Evolutionary conservation across 169 alveolate species (phyloP).

Genomic region (Plasmodium berghei): DNA sequence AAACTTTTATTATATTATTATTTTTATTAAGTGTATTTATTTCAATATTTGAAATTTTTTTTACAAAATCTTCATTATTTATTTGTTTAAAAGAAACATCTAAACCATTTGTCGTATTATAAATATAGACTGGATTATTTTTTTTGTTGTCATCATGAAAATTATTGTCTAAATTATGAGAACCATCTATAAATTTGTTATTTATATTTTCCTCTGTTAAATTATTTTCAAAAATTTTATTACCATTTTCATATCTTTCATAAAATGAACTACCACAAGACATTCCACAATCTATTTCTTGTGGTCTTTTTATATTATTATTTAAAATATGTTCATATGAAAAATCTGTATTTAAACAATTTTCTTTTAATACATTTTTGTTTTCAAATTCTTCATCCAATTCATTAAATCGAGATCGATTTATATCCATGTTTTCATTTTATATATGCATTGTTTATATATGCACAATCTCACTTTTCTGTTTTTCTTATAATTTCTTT

Average conservation of each 20-base stretch:
- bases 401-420: not conserved
- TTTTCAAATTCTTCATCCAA: not conserved
- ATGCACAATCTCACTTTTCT: too few relatives aligned
- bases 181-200: too few relatives aligned
- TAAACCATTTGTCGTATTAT: not conserved
- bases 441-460: too few relatives aligned
- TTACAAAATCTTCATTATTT: not conserved
- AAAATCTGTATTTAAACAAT: conserved; percentile 18
- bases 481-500: too few relatives aligned
- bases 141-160: too few relatives aligned
- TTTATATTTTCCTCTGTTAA: too few relatives aligned
- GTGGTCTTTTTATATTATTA: conserved; percentile 64
- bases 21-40: not conserved
- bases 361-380: not conserved
- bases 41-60: not conserved
- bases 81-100: conserved; percentile 18
- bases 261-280: conserved; percentile 52
- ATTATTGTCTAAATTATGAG: too few relatives aligned
- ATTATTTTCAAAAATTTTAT: too few relatives aligned
- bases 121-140: too few relatives aligned
- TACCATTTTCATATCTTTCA: conserved; percentile 15
- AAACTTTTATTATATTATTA: not conserved
- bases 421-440: not conserved
- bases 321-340: conserved; percentile 52
- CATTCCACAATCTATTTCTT: conserved; percentile 73